Evolutionary conservation across 352 stramenopile genomes (phyloP).

Genomic region (Pythium pectinolyticum): DNA sequence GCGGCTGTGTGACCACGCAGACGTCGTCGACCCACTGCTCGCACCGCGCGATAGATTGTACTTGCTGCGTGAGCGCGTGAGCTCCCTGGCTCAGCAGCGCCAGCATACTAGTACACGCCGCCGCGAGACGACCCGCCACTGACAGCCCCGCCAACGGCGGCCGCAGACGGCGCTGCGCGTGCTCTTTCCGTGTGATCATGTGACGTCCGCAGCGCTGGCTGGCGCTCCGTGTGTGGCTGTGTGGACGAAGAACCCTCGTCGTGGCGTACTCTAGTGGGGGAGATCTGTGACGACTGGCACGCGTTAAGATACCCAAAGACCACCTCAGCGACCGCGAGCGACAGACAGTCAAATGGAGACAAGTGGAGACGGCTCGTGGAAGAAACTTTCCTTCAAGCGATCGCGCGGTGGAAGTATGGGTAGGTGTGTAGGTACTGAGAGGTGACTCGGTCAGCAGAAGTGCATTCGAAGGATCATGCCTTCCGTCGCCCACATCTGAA

Average conservation of each 20-base stretch:
- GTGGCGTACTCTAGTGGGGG: background rate
- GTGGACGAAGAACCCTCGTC: background rate
- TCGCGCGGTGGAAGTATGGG: background rate
- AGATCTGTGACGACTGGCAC: slow-evolving; percentile 3
- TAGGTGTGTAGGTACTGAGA: background rate
- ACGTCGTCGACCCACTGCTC: slow-evolving; percentile 46
- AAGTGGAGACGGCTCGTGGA: background rate
- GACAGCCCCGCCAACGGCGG: background rate
- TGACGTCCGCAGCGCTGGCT: background rate
- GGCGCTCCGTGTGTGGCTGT: too few species aligned
- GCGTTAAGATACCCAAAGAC: background rate
- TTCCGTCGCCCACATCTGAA: background rate
- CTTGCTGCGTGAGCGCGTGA: slow-evolving; percentile 52
- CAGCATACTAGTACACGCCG: background rate
- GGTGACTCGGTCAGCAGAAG: too few species aligned
- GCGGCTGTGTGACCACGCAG: slow-evolving; percentile 52
- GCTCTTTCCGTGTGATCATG: slow-evolving; percentile 28
- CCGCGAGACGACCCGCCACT: background rate
- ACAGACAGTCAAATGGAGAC: too few species aligned
- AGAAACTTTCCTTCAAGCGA: background rate
- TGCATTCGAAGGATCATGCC: slow-evolving; percentile 1
- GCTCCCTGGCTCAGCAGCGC: background rate
- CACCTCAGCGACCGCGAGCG: background rate
- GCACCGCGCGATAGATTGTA: slow-evolving; percentile 61
- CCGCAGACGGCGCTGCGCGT: slow-evolving; percentile 13